A percentile compares a stretch with the other conserved stretches of the same genome.
phyloP scores from a whole-genome alignment of 2,329 filamentous ascomycete genomes.

The Ophiocordyceps unilateralis region DNA sequence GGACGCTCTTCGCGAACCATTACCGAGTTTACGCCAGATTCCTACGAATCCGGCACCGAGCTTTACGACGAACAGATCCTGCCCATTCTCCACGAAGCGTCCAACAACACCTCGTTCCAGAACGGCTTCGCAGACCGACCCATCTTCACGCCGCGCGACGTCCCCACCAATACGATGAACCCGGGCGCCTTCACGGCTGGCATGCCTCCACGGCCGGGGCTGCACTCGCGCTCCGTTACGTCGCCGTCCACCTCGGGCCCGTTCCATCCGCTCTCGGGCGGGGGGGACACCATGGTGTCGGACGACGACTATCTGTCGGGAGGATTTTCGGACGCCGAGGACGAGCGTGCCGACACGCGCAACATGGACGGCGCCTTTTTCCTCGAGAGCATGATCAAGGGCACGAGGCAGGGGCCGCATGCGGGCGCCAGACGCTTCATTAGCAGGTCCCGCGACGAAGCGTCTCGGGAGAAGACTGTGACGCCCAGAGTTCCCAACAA shows the following conservation, averaged over 20 bases:
- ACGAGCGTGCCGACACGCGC: slow-evolving; percentile 27
- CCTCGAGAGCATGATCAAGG: slow-evolving; percentile 43
- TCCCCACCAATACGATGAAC: slow-evolving; percentile 44
- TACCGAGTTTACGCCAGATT: slow-evolving; percentile 46
- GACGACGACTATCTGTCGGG: slow-evolving; percentile 64
- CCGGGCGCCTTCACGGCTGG: slow-evolving; percentile 37
- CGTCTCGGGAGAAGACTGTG: slow-evolving; percentile 15
- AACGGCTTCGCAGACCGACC: slow-evolving; percentile 71
- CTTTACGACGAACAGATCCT: slow-evolving; percentile 87
- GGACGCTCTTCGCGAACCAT: slow-evolving; percentile 44
- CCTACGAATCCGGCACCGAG: slow-evolving; percentile 58
- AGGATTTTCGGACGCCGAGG: slow-evolving; percentile 63
- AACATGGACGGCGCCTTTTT: slow-evolving; percentile 32
- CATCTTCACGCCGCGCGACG: slow-evolving; percentile 40
- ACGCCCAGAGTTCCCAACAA: slow-evolving; percentile 24
- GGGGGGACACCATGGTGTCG: slow-evolving; percentile 42
- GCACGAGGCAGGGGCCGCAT: slow-evolving; percentile 37
- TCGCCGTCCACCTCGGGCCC: slow-evolving; percentile 50
- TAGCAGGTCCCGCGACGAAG: slow-evolving; percentile 17
- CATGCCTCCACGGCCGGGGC: slow-evolving; percentile 37
- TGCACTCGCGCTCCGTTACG: slow-evolving; percentile 72
- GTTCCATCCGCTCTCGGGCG: slow-evolving; percentile 30
- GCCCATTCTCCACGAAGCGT: slow-evolving; percentile 77
- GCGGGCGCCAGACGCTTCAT: slow-evolving; percentile 17
- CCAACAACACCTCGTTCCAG: slow-evolving; percentile 65